Conservation (phyloP, 768 basidiomycete genomes). For the Collybiopsis confluens region DNA sequence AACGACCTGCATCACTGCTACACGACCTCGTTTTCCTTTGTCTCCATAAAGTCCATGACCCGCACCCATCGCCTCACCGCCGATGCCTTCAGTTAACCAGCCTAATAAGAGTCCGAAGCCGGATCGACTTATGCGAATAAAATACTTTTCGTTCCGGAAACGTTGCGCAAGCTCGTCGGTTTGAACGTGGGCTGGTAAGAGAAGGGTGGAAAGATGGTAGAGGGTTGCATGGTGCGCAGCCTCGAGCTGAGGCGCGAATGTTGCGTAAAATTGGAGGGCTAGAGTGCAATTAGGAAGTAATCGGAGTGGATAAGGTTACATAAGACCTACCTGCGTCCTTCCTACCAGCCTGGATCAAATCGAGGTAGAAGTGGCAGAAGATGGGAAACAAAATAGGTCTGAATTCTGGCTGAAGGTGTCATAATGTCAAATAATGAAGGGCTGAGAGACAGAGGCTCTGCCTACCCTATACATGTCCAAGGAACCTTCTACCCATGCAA, state of each 20-base stretch:
- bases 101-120: conserved; percentile 90
- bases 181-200: conserved; percentile 79
- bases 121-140: conserved; percentile 83
- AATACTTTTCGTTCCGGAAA: conserved; percentile 88
- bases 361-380: conserved; percentile 95
- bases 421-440: conserved; percentile 1
- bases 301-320: too few species aligned
- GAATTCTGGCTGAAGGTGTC: conserved; percentile 72
- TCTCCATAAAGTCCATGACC: conserved; percentile 80
- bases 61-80: conserved; percentile 79
- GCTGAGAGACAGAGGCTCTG: conserved; percentile 7
- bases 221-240: conserved; percentile 64
- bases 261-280: conserved; percentile 75
- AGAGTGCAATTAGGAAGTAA: too few species aligned
- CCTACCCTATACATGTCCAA: conserved; percentile 86
- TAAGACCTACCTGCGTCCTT: conserved; percentile 87
- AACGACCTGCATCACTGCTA: conserved; percentile 88
- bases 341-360: conserved; percentile 86
- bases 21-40: conserved; percentile 78
- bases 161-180: conserved; percentile 79
- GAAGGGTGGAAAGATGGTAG: conserved; percentile 74
- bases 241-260: conserved; percentile 65
- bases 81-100: conserved; percentile 92
- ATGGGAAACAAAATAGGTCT: conserved; percentile 92
- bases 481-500: conserved; percentile 87